phyloP scores from a whole-genome alignment of 129 eudicot genomes.

The Apium graveolens region DNA sequence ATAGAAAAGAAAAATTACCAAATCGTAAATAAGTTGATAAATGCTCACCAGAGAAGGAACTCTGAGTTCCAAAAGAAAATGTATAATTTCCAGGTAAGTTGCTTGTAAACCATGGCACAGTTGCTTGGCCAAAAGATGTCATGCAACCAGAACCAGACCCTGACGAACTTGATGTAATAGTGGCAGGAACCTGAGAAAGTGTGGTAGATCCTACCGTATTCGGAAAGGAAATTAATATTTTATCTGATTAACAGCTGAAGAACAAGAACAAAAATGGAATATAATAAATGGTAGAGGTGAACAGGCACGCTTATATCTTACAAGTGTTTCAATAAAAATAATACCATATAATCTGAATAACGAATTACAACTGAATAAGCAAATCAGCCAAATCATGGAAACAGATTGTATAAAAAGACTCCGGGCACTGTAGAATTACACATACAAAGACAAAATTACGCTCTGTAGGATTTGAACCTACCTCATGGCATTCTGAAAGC shows the following conservation, averaged over 20 bases:
- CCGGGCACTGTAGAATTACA: not conserved
- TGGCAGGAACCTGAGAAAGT: not conserved
- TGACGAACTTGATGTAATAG: not conserved
- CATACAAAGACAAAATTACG: not conserved
- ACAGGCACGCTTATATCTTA: not conserved
- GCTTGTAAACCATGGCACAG: not conserved
- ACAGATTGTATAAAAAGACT: not conserved
- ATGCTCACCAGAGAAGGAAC: conserved; percentile 1
- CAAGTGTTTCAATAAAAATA: not conserved
- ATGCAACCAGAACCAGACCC: not conserved
- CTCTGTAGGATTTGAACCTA: conserved; percentile 13
- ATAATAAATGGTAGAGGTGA: not conserved
- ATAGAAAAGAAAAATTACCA: not conserved
- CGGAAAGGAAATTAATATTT: not conserved
- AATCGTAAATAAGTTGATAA: not conserved
- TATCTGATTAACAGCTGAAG: not conserved
- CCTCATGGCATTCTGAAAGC: not conserved
- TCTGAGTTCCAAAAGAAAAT: not conserved
- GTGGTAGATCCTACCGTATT: not conserved
- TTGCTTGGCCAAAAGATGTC: not conserved
- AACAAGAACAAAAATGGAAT: not conserved
- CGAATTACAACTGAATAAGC: not conserved
- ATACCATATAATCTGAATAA: not conserved
- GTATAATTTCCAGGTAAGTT: not conserved
- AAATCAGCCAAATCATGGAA: not conserved